These are phyloP conservation scores for Trichoderma sp. DNA, from an alignment of 2,329 filamentous ascomycete genomes.

Conservation along the genomic window DNA sequence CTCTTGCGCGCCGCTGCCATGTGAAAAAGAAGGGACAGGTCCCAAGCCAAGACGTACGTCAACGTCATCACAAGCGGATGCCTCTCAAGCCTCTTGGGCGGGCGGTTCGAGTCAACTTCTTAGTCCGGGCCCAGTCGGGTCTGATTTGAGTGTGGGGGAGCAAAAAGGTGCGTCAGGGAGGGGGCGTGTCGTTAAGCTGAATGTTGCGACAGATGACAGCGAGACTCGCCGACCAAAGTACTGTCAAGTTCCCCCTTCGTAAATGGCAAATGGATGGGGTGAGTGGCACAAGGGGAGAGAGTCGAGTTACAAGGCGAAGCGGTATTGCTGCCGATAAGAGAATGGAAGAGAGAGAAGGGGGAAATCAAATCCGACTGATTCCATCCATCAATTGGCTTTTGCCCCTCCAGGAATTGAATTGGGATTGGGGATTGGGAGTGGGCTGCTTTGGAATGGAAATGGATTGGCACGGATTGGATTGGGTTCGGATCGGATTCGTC, in stretches of 20 bases:
- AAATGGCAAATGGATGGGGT: background rate
- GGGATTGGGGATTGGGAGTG: background rate
- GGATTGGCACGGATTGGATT: background rate
- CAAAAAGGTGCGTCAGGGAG: background rate
- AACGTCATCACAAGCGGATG: constrained; percentile 21
- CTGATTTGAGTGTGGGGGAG: constrained; percentile 16
- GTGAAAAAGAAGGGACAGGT: background rate
- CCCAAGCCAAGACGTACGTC: constrained; percentile 5
- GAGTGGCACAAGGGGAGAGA: background rate
- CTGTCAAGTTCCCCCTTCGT: background rate
- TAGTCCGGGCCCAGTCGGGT: background rate
- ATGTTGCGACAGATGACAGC: constrained; percentile 4
- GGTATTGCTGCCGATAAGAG: background rate
- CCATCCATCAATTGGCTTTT: background rate
- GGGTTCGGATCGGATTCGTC: constrained; percentile 5
- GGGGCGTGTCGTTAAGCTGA: constrained; percentile 1
- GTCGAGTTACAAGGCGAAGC: background rate
- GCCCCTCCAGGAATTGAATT: background rate
- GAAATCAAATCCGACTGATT: background rate
- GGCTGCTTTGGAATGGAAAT: background rate
- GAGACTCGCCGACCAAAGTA: background rate
- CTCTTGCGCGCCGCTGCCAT: constrained; percentile 2
- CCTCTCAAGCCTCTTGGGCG: constrained; percentile 15
- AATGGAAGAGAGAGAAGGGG: background rate
- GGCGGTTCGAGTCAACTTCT: constrained; percentile 6